A percentile compares a stretch with the other conserved stretches of the same genome.
phyloP scores from a whole-genome alignment of 768 basidiomycete genomes.

The Tephrocybe sp. region DNA sequence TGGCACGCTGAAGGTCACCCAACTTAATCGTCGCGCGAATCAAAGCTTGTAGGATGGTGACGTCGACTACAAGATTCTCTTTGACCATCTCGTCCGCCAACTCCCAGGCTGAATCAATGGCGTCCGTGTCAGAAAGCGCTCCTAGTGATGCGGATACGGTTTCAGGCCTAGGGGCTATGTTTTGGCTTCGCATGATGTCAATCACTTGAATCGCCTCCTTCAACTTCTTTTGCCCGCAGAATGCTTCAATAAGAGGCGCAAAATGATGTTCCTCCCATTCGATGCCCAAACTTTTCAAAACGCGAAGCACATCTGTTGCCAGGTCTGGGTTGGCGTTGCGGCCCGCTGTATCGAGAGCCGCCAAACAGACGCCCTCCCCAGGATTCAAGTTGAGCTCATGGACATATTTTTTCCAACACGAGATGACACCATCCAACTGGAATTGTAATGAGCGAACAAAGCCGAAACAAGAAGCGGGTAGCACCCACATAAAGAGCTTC shows the following conservation, averaged over 20 bases:
- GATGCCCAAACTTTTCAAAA: slow-evolving; percentile 47
- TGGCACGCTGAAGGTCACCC: slow-evolving; percentile 70
- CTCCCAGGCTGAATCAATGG: slow-evolving; percentile 63
- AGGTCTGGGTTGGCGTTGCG: slow-evolving; percentile 71
- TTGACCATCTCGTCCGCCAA: slow-evolving; percentile 58
- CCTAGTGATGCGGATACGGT: slow-evolving; percentile 52
- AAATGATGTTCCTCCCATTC: slow-evolving; percentile 70
- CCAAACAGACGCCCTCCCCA: slow-evolving; percentile 71
- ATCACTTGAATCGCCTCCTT: slow-evolving; percentile 63
- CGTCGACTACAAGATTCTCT: slow-evolving; percentile 50
- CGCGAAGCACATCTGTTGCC: slow-evolving; percentile 60
- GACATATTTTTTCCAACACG: slow-evolving; percentile 61
- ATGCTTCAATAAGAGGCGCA: slow-evolving; percentile 73
- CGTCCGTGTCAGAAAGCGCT: slow-evolving; percentile 45
- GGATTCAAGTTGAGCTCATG: slow-evolving; percentile 51
- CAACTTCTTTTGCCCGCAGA: slow-evolving; percentile 53
- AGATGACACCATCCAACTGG: slow-evolving; percentile 65
- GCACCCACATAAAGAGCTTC: slow-evolving; percentile 63
- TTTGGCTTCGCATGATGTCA: slow-evolving; percentile 53
- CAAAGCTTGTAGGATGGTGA: slow-evolving; percentile 62
- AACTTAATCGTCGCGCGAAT: slow-evolving; percentile 59
- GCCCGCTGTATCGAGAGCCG: slow-evolving; percentile 70
- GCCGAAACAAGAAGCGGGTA: background rate
- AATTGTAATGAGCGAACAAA: slow-evolving; percentile 3
- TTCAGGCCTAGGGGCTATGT: slow-evolving; percentile 45